A percentile compares a stretch with the other conserved stretches of the same genome.
Conservation (phyloP, 2,329 filamentous ascomycete genomes). For the Pseudocercospora crystallina region DNA sequence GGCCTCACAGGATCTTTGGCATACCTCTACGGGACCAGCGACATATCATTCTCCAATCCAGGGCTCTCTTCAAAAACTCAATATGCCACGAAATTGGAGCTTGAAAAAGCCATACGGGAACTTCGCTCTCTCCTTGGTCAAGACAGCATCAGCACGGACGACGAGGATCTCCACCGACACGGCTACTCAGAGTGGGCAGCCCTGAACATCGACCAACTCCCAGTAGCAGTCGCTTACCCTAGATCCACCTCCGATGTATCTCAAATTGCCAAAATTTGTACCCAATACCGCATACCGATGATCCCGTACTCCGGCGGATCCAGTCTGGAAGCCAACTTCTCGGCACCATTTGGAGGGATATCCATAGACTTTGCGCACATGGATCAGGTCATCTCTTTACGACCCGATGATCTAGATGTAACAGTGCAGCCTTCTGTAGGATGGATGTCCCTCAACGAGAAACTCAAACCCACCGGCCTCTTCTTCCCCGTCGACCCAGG, state of each 20-base stretch:
- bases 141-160: conserved; percentile 62
- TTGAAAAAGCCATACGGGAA: conserved; percentile 59
- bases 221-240: conserved; percentile 66
- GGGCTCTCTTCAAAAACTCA: neutral
- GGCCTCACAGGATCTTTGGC: conserved; percentile 53
- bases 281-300: conserved; percentile 78
- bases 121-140: conserved; percentile 55
- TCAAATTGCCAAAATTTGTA: conserved; percentile 67
- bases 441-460: conserved; percentile 84
- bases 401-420: conserved; percentile 86
- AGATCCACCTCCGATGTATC: conserved; percentile 64
- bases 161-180: conserved; percentile 63
- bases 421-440: conserved; percentile 86
- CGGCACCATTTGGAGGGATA: conserved; percentile 79
- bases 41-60: conserved; percentile 32
- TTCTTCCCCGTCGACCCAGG: conserved; percentile 92
- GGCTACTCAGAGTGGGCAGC: conserved; percentile 71
- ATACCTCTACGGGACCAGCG: conserved; percentile 51
- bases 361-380: conserved; percentile 87
- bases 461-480: conserved; percentile 69
- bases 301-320: conserved; percentile 82
- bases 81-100: conserved; percentile 52
- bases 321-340: conserved; percentile 88
- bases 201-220: conserved; percentile 62
- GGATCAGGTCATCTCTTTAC: conserved; percentile 75